Percentiles rank a stretch among this genome's conserved stretches.
phyloP scores from a whole-genome alignment of 352 stramenopile species.

The Phytophthora crassamura region DNA sequence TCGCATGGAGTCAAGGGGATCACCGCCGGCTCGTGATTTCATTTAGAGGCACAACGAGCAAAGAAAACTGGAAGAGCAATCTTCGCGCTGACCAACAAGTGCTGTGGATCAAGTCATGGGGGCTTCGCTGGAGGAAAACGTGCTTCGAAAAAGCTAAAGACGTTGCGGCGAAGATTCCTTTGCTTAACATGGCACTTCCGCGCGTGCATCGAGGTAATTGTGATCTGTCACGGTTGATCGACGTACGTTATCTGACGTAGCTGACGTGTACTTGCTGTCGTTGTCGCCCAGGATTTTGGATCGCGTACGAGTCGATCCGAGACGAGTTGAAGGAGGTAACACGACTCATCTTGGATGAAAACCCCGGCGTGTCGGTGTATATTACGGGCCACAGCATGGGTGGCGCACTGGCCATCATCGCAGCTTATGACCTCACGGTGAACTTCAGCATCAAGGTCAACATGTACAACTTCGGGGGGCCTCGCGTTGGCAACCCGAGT shows the following conservation, averaged over 20 bases:
- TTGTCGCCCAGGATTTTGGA: conserved; percentile 73
- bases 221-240: conserved; percentile 1
- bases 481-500: conserved; percentile 84
- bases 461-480: conserved; percentile 92
- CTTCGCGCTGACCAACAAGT: conserved; percentile 83
- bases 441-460: conserved; percentile 88
- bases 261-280: neutral
- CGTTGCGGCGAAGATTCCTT: conserved; percentile 73
- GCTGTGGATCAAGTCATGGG: conserved; percentile 79
- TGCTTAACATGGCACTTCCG: conserved; percentile 87
- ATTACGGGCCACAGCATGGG: conserved; percentile 94
- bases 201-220: conserved; percentile 80
- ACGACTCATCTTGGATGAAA: conserved; percentile 81
- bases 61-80: conserved; percentile 91
- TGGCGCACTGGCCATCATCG: conserved; percentile 89
- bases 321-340: conserved; percentile 81
- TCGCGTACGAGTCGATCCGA: conserved; percentile 83
- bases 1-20: conserved; percentile 54
- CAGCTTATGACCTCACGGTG: conserved; percentile 84
- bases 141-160: conserved; percentile 71
- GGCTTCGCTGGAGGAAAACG: conserved; percentile 52
- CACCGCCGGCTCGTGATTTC: conserved; percentile 83
- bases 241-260: no score
- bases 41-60: conserved; percentile 87
- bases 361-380: conserved; percentile 89